phyloP scores from a whole-genome alignment of 768 basidiomycete species.

The Vishniacozyma victoriae region DNA sequence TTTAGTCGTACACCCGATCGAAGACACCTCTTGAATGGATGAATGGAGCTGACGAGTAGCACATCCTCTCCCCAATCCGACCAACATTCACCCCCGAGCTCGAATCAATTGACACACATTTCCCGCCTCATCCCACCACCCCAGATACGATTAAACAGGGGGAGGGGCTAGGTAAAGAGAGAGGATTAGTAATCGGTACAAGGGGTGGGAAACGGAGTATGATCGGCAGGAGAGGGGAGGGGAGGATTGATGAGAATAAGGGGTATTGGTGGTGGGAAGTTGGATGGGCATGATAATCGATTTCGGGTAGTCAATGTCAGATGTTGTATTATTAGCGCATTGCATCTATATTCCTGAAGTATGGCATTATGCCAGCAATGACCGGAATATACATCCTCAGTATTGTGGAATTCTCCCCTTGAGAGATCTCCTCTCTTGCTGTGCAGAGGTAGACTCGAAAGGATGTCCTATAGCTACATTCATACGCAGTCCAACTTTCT shows the following conservation, averaged over 20 bases:
- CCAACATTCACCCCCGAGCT: conserved; percentile 46
- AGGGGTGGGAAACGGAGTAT: conserved; percentile 30
- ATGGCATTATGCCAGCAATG: no score
- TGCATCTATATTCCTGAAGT: no score
- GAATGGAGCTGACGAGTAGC: conserved; percentile 19
- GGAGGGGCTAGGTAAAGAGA: conserved; percentile 24
- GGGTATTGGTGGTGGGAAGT: conserved; percentile 48
- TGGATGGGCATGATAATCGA: conserved; percentile 41
- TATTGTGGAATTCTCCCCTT: no score
- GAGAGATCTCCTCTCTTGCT: no score
- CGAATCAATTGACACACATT: conserved; percentile 38
- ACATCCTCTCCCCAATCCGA: conserved; percentile 43
- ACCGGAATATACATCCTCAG: no score
- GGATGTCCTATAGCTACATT: no score
- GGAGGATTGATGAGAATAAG: conserved; percentile 38
- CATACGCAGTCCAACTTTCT: no score
- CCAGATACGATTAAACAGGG: conserved; percentile 10
- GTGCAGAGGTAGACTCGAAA: no score
- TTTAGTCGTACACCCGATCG: background rate
- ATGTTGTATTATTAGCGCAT: no score
- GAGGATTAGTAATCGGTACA: conserved; percentile 26
- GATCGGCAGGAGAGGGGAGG: conserved; percentile 40
- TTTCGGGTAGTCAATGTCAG: no score
- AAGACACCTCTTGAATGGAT: background rate
- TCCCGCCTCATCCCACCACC: conserved; percentile 18